phyloP scores from a whole-genome alignment of 768 basidiomycete species.

The Kwoniella sp. region DNA sequence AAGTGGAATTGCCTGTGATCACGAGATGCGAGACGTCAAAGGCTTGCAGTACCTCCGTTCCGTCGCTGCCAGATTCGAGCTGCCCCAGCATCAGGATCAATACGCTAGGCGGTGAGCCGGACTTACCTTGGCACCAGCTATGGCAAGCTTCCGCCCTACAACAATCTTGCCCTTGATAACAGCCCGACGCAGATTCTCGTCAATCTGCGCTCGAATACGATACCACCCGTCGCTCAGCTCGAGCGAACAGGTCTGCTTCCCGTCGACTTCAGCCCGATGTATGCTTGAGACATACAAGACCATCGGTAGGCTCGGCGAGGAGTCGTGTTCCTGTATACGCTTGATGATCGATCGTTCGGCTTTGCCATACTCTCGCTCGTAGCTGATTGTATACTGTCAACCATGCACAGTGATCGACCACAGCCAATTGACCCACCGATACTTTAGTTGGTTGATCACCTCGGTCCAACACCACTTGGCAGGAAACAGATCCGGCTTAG shows the following conservation, averaged over 20 bases:
- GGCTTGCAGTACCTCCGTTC: slow-evolving; percentile 75
- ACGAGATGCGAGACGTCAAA: slow-evolving; percentile 64
- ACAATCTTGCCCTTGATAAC: slow-evolving; percentile 62
- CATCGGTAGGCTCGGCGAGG: slow-evolving; percentile 72
- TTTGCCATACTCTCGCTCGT: slow-evolving; percentile 76
- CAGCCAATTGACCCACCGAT: slow-evolving; percentile 78
- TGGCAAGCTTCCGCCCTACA: slow-evolving; percentile 76
- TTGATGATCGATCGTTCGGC: slow-evolving; percentile 77
- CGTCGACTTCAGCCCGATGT: slow-evolving; percentile 23
- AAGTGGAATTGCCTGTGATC: slow-evolving; percentile 78
- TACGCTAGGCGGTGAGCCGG: not conserved
- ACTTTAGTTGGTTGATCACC: slow-evolving; percentile 74
- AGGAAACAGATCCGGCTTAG: slow-evolving; percentile 63
- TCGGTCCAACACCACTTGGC: slow-evolving; percentile 76
- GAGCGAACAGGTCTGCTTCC: slow-evolving; percentile 56
- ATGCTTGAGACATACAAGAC: slow-evolving; percentile 78
- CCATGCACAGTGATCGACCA: no score
- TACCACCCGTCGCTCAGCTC: slow-evolving; percentile 99
- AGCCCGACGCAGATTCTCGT: slow-evolving; percentile 68
- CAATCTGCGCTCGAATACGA: slow-evolving; percentile 68
- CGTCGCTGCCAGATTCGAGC: slow-evolving; percentile 71
- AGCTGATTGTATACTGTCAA: slow-evolving; percentile 57
- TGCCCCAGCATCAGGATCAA: slow-evolving; percentile 49
- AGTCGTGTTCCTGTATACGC: slow-evolving; percentile 75
- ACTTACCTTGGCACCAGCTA: slow-evolving; percentile 73